phyloP scores from a whole-genome alignment of 2,329 filamentous ascomycete genomes.

The Didymella keratinophila region DNA sequence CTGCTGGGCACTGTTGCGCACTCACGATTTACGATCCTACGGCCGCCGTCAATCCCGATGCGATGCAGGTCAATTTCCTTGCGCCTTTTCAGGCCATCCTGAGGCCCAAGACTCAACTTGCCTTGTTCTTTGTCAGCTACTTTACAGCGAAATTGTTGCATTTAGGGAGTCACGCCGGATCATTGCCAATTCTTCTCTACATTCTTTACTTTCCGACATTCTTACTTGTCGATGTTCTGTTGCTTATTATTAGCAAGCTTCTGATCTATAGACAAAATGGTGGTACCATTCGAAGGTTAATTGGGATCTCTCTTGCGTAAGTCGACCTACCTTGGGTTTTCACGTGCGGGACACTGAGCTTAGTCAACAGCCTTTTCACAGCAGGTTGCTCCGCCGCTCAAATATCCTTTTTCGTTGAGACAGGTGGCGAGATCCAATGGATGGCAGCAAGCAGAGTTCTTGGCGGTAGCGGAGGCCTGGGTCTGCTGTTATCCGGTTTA shows the following conservation, averaged over 20 bases:
- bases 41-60: conserved; percentile 12
- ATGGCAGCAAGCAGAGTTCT: conserved; percentile 29
- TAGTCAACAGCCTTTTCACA: conserved; percentile 18
- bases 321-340: neutral
- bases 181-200: conserved; percentile 28
- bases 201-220: conserved; percentile 29
- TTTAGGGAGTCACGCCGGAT: conserved; percentile 26
- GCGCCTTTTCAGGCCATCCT: conserved; percentile 27
- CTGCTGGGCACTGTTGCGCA: neutral
- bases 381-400: conserved; percentile 25
- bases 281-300: conserved; percentile 8
- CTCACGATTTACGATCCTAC: conserved; percentile 21
- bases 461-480: conserved; percentile 27
- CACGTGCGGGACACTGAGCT: neutral
- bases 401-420: conserved; percentile 27
- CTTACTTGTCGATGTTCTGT: conserved; percentile 24
- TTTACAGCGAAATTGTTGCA: conserved; percentile 29
- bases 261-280: conserved; percentile 25
- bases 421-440: conserved; percentile 30
- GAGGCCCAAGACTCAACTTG: conserved; percentile 25
- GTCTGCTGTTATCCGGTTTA: conserved; percentile 24
- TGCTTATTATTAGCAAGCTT: conserved; percentile 26
- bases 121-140: conserved; percentile 27
- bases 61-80: conserved; percentile 27
- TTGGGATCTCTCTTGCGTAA: conserved; percentile 24